A percentile compares a stretch with the other conserved stretches of the same genome.
These are phyloP conservation scores for Fennellomyces sp. DNA, from an alignment of 371 early-diverging fungal species.

Conservation along the genomic window DNA sequence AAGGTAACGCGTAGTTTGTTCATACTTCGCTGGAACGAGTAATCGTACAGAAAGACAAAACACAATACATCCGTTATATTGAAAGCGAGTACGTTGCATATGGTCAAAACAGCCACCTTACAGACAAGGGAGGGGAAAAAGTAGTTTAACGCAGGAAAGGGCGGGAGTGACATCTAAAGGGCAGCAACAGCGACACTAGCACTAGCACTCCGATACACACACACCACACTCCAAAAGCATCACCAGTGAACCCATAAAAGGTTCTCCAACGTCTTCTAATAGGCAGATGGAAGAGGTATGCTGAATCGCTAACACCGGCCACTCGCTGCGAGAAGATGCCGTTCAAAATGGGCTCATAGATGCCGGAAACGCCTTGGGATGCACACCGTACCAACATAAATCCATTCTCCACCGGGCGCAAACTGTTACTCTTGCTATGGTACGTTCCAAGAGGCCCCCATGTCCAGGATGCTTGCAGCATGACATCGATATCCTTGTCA, in stretches of 20 bases:
- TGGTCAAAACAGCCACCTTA: too few relatives aligned
- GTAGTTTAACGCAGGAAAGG: too few relatives aligned
- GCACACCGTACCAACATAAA: slow-evolving; percentile 56
- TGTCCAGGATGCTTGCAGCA: slow-evolving; percentile 60
- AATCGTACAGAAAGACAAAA: too few relatives aligned
- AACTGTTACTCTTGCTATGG: slow-evolving; percentile 46
- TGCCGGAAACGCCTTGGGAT: slow-evolving; percentile 54
- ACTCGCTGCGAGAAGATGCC: slow-evolving; percentile 47
- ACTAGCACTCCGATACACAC: too few relatives aligned
- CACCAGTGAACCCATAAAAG: slow-evolving; percentile 43
- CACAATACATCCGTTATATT: too few relatives aligned
- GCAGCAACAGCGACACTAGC: too few relatives aligned
- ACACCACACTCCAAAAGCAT: slow-evolving; percentile 43
- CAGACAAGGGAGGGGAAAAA: too few relatives aligned
- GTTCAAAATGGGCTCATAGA: slow-evolving; percentile 45
- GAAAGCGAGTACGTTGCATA: too few relatives aligned
- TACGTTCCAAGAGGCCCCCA: slow-evolving; percentile 57
- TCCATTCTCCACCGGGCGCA: slow-evolving; percentile 60
- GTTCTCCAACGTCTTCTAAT: slow-evolving; percentile 44
- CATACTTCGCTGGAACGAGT: too few relatives aligned
- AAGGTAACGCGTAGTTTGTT: too few relatives aligned
- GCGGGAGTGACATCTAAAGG: too few relatives aligned
- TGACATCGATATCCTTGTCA: slow-evolving; percentile 44
- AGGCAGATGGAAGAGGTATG: slow-evolving; percentile 50
- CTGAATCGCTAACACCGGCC: slow-evolving; percentile 38